Base-by-base conservation (phyloP, 1,284 basidiomycete genomes). In the Rhodotorula sp. region DNA sequence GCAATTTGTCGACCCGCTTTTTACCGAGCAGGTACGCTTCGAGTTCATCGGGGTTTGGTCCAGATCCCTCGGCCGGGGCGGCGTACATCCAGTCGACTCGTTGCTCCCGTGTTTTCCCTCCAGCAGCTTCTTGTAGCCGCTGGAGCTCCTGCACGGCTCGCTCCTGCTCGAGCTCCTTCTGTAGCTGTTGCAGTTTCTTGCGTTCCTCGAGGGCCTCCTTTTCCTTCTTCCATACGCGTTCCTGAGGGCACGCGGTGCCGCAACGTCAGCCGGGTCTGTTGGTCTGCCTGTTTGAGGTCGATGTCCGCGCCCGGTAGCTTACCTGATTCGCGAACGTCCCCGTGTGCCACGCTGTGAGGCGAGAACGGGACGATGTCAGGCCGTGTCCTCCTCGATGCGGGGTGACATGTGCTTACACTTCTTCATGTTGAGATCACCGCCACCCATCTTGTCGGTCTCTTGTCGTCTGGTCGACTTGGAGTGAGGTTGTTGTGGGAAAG, bases 41-140 rank as follows among this genome's bases (percentile, higher is more conserved):
- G 77, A 98, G 83, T 72, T 99, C 95, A 76, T 92, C 93, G 45
- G 90, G 83, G 75, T 93, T 95, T 76, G 91, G 88, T 68, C 84
- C 89, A 71, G 85, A 89, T 21, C 90, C 92, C 8, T 90, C 88
- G 0, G 92, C 91, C 3, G 97, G 95, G 1, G 95, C 97, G 21
- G 95, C 85, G 83, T 99, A 99, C 92, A 99, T 95, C 97, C 97
- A 99, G 81, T 99, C 95, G 64, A 99, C 83, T 79, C 93, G 93
- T 81, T 98, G 95, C 62, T 89, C 87, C 76, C 92, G 85, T 83
- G 95, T 97, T 84, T 90, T 93, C 45, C 97, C 97, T 14, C 95
- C 97, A 76, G 94, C 88, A 72, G 91, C 90, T 62, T 74, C 75
- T 80, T 97, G 94, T 60, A 99, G 81, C 61, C 95, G 87, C 80